Conservation (phyloP, 2,329 filamentous ascomycete species). For the Hymenoscyphus infarciens region DNA sequence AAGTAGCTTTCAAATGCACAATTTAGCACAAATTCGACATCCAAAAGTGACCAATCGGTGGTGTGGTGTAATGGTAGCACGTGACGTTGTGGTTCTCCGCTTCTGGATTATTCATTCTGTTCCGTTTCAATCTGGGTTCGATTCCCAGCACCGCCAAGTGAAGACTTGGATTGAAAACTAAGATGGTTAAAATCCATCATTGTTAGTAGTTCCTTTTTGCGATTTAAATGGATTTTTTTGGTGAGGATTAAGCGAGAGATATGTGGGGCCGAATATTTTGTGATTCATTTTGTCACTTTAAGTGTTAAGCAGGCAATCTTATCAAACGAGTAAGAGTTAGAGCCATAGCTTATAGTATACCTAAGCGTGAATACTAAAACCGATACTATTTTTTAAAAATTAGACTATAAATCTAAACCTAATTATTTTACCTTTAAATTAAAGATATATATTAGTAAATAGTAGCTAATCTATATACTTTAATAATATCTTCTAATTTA, state of each 20-base stretch:
- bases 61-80: slow-evolving; percentile 11
- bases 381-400: too few species aligned
- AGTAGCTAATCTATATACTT: too few species aligned
- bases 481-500: too few species aligned
- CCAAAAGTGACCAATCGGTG: not conserved
- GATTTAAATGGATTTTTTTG: not conserved
- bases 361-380: too few species aligned
- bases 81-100: slow-evolving; percentile 9
- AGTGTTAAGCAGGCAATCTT: too few species aligned
- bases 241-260: not conserved
- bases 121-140: slow-evolving; percentile 9
- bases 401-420: too few species aligned
- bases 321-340: too few species aligned
- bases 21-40: not conserved
- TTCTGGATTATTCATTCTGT: not conserved
- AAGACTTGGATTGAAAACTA: not conserved
- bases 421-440: too few species aligned
- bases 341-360: too few species aligned
- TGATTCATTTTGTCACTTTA: too few species aligned
- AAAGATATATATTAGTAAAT: too few species aligned
- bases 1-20: not conserved
- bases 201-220: not conserved
- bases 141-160: slow-evolving; percentile 7
- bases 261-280: too few species aligned
- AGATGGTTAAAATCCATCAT: slow-evolving; percentile 5